Base-by-base conservation (phyloP, 2,329 filamentous ascomycete genomes). In the Emergomyces africanus region DNA sequence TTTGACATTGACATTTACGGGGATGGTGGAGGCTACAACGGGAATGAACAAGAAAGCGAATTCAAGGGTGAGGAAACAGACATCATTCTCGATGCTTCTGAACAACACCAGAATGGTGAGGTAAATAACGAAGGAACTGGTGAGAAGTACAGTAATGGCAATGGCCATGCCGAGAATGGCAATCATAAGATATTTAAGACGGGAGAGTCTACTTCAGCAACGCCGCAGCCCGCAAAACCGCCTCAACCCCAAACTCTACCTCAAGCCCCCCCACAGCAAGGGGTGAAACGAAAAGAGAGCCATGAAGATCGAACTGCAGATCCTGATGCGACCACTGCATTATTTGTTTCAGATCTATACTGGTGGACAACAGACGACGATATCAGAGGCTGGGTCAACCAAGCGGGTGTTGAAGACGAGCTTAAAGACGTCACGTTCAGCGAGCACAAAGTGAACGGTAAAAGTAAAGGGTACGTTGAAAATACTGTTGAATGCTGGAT, bases 281-380 rank as follows among this genome's bases (percentile, higher is more conserved):
- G 82, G 42, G 75, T 78, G 53, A 86, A 86, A 69, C 80, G 84
- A 59, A 86, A 86, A 69, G 81, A 83, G 61, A 77, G 75, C 23
- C 70, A 71, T 23, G 79, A 81, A 57, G 80, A 83, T 57, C 76
- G 81, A 28, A 78, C 77, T 1, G 70, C 79, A 5, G 83, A 86
- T 61, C 79, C 80, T 1, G 80, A 80, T 62, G 84, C 84, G 2
- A 84, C 82, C 5, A 78, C 84, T 28, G 90, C 91, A 0, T 75
- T 97, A 35, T 84, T 95, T 71, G 83, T 97, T 58, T 91, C 89
- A 2, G 94, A 97, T 55, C 78, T 99, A 10, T 88, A 89, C 72
- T 99, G 94, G 94, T 97, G 92, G 92, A 91, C 86, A 35, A 95
- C 88, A 2, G 94, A 99, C 70, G 94, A 99, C 69, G 90, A 97